Conservation (phyloP, 352 stramenopile genomes). For the Pythium brachiatum region DNA sequence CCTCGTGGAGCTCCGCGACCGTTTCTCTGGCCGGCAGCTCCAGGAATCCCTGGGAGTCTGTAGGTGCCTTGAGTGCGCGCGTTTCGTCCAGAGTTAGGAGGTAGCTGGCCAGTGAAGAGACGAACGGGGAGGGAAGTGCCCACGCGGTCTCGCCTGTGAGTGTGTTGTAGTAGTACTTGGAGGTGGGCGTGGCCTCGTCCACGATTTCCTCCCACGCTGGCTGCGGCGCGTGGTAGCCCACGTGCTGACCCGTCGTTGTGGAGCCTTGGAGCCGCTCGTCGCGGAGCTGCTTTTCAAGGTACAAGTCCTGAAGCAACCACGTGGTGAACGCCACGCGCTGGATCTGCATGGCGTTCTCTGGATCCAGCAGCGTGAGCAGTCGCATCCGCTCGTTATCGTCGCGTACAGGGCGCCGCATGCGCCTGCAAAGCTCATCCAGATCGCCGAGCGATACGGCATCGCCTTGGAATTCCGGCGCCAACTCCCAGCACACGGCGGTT, state of each 20-base stretch:
- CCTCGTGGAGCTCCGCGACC: constrained; percentile 39
- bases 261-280: not conserved
- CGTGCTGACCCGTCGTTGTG: not conserved
- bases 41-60: constrained; percentile 12
- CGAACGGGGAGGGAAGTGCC: constrained; percentile 40
- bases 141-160: constrained; percentile 52
- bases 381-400: constrained; percentile 43
- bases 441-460: constrained; percentile 37
- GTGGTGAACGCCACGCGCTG: constrained; percentile 46
- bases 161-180: constrained; percentile 50
- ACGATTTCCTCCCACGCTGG: constrained; percentile 56
- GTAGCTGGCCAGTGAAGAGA: constrained; percentile 34
- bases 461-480: constrained; percentile 34
- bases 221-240: constrained; percentile 20
- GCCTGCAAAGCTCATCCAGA: constrained; percentile 46
- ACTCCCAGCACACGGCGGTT: constrained; percentile 31
- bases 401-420: constrained; percentile 36
- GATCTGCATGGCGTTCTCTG: constrained; percentile 56
- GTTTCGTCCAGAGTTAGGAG: constrained; percentile 26
- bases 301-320: constrained; percentile 48
- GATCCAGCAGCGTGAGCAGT: constrained; percentile 57
- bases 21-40: constrained; percentile 27
- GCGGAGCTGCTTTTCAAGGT: constrained; percentile 26
- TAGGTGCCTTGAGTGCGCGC: constrained; percentile 10
- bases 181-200: constrained; percentile 17